Evolutionary conservation across 345 rosid genomes (phyloP).

Genomic region (Brassica napus): Da-Ae NC_063436.1:29714001-29714500

Average conservation of each 20-base stretch:
- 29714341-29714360: conserved; percentile 48
- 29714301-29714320: conserved; percentile 60
- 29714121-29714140: conserved; percentile 64
- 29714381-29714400: conserved; percentile 36
- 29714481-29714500: neutral
- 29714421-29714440: neutral
- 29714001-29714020: neutral
- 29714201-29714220: conserved; percentile 12
- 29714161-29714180: conserved; percentile 35
- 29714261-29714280: conserved; percentile 46
- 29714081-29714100: conserved; percentile 38
- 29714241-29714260: neutral
- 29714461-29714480: neutral
- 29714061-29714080: neutral
- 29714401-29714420: neutral
- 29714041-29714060: neutral
- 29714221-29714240: conserved; percentile 11
- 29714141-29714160: conserved; percentile 26
- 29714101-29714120: conserved; percentile 84
- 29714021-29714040: neutral
- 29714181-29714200: conserved; percentile 34
- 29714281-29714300: conserved; percentile 84
- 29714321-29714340: conserved; percentile 52
- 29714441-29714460: neutral
- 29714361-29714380: conserved; percentile 53